Evolutionary conservation across 495 filamentous ascomycete species (phyloP).

Genomic region (Astrothelium subdiscretum): DNA sequence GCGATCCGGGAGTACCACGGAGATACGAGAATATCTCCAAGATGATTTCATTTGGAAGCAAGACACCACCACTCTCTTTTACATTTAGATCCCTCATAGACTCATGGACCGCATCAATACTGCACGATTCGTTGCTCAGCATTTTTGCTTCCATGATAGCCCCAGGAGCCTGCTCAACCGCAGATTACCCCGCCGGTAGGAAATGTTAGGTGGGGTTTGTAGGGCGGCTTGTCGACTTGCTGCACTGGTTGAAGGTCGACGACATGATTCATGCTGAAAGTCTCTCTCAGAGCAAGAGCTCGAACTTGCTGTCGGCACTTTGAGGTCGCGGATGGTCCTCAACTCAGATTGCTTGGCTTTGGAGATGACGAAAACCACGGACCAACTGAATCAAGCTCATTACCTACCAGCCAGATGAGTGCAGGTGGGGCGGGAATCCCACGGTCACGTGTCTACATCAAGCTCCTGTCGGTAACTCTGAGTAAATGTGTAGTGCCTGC

Average conservation of each 20-base stretch:
- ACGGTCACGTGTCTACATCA: no score
- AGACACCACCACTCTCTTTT: background rate
- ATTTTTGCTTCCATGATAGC: background rate
- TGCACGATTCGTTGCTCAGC: background rate
- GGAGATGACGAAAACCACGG: no score
- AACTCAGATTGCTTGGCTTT: no score
- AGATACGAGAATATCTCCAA: conserved; percentile 30
- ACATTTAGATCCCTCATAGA: background rate
- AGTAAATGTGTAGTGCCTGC: no score
- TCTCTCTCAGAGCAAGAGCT: no score
- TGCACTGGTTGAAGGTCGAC: background rate
- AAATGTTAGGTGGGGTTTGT: background rate
- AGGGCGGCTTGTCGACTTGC: background rate
- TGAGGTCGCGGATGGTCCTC: no score
- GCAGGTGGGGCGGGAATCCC: no score
- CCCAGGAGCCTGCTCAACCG: background rate
- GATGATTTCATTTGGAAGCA: conserved; percentile 42
- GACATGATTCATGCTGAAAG: no score
- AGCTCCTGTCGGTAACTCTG: no score
- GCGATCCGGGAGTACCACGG: conserved; percentile 18
- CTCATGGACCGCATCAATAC: background rate
- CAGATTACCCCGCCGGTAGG: background rate
- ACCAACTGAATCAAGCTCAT: no score
- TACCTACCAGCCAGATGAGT: no score
- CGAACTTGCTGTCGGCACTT: no score